These are phyloP conservation scores for Penicillium sp. DNA, from an alignment of 2,329 filamentous ascomycete species.

Conservation along the genomic window DNA sequence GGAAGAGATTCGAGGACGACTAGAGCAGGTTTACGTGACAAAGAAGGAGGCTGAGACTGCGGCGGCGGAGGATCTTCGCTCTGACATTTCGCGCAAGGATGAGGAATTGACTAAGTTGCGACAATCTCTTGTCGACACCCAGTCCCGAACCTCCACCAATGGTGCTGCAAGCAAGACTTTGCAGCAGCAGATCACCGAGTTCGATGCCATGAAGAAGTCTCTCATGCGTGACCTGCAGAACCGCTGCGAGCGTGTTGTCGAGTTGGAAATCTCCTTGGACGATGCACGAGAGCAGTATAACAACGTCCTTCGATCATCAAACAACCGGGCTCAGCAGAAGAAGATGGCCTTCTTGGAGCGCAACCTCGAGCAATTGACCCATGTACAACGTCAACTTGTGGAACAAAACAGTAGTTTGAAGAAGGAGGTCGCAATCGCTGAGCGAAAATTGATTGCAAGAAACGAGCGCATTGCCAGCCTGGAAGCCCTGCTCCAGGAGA, in stretches of 20 bases:
- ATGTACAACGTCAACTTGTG: slow-evolving; percentile 94
- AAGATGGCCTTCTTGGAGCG: slow-evolving; percentile 99
- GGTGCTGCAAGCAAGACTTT: slow-evolving; percentile 72
- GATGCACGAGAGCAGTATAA: slow-evolving; percentile 99
- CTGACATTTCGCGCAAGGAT: slow-evolving; percentile 72
- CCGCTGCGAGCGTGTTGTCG: slow-evolving; percentile 94
- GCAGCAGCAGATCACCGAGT: slow-evolving; percentile 96
- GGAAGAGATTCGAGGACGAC: slow-evolving; percentile 76
- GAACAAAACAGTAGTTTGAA: slow-evolving; percentile 97
- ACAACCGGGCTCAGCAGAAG: slow-evolving; percentile 98
- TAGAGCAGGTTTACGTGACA: slow-evolving; percentile 74
- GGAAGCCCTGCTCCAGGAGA: slow-evolving; percentile 89
- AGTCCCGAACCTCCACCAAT: slow-evolving; percentile 55
- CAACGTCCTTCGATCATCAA: slow-evolving; percentile 92
- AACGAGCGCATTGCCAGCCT: slow-evolving; percentile 96
- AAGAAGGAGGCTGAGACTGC: slow-evolving; percentile 72
- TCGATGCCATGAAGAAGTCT: slow-evolving; percentile 99
- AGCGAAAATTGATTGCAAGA: slow-evolving; percentile 91
- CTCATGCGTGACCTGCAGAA: slow-evolving; percentile 98
- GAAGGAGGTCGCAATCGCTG: slow-evolving; percentile 98
- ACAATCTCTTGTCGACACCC: slow-evolving; percentile 73
- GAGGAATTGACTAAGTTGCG: slow-evolving; percentile 82
- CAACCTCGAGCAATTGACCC: slow-evolving; percentile 95
- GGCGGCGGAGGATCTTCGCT: slow-evolving; percentile 73
- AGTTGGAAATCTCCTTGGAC: slow-evolving; percentile 95